Evolutionary conservation across 2,329 filamentous ascomycete species (phyloP), one percentile per base, ranked within the genome.

Genomic region (Pyrenophora teres): DNA sequence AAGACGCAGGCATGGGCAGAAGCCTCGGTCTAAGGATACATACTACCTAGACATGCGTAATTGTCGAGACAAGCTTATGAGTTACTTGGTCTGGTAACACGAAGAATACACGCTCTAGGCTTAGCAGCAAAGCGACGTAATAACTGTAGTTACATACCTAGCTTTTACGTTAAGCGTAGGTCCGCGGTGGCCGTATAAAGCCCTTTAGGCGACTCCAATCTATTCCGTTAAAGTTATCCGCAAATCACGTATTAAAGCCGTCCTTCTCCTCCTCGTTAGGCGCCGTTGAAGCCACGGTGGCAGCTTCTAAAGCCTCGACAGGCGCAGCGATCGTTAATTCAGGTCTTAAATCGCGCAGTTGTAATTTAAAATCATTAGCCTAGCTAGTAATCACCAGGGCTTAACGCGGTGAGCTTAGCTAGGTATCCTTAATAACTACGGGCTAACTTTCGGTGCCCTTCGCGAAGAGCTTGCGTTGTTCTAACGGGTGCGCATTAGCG

Each of bases 151-250:
- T 3, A 38, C 39, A 46, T 3, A 46, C 36, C 43, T 16, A 46
- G 32, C 43, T 46, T 39, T 46, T 46, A 12, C 13, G 30, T 5
- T 27, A 46, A 13, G 38, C 39, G 21, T 46, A 39, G 33, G 15
- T 38, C 3, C 2, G 10, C 1, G 39, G 43, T 15, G 43, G 43
- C 43, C 3, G 10, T 33, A 31, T 5, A 25, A 23, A 46, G 33
- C 39, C 39, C 33, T 39, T 38, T 38, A 46, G 39, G 36, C 43
- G 35, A 30, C 43, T 39, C 43, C 21, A 46, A 46, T 46, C 16
- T 18, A 46, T 46, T 12, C 43, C 21, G 6, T 46, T 10, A 15
- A 31, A 39, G 9, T 46, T 39, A n/a, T 46, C 33, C 27, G 18
- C 39, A 19, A 46, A n/a, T 4, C 32, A 4, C 7, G 9, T 21